These are phyloP conservation scores for Ophiocytium majus DNA, from an alignment of 352 stramenopile genomes.

Conservation along the genomic window DNA sequence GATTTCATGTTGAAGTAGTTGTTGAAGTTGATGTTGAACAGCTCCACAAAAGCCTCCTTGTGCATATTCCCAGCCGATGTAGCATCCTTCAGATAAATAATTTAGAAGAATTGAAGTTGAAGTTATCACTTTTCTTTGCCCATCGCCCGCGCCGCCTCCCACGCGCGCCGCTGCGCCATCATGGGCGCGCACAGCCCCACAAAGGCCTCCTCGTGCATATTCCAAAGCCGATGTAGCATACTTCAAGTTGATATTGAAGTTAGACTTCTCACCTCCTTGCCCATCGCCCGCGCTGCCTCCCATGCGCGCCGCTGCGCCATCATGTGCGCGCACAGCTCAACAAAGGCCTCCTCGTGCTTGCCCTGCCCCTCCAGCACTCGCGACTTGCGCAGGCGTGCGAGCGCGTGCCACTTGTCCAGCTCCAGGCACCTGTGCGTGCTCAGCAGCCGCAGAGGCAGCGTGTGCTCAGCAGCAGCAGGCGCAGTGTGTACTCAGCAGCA, in stretches of 20 bases:
- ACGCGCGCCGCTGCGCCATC: neutral
- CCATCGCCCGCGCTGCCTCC: neutral
- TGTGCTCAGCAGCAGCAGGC: too few relatives aligned
- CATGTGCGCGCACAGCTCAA: slow-evolving; percentile 49
- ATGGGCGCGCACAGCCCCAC: neutral
- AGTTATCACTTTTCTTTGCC: too few relatives aligned
- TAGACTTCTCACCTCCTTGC: slow-evolving; percentile 8
- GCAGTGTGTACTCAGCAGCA: too few relatives aligned
- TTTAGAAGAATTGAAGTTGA: too few relatives aligned
- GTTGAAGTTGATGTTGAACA: slow-evolving; percentile 39
- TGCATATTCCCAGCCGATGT: too few relatives aligned
- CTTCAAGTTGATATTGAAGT: too few relatives aligned
- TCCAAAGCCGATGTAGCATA: too few relatives aligned
- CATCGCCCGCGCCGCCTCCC: neutral
- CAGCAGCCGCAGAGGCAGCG: too few relatives aligned
- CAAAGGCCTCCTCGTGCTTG: slow-evolving; percentile 26
- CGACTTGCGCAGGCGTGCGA: slow-evolving; percentile 43
- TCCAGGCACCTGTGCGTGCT: neutral
- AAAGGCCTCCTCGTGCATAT: too few relatives aligned
- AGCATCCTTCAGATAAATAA: too few relatives aligned
- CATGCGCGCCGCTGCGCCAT: slow-evolving; percentile 25
- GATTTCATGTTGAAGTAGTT: too few relatives aligned
- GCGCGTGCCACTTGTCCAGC: slow-evolving; percentile 29
- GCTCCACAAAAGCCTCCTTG: too few relatives aligned
- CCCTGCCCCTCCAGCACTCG: slow-evolving; percentile 40